Evolutionary conservation across 441 rosid genomes (phyloP).

Genomic region (Erodium moschatum): DNA sequence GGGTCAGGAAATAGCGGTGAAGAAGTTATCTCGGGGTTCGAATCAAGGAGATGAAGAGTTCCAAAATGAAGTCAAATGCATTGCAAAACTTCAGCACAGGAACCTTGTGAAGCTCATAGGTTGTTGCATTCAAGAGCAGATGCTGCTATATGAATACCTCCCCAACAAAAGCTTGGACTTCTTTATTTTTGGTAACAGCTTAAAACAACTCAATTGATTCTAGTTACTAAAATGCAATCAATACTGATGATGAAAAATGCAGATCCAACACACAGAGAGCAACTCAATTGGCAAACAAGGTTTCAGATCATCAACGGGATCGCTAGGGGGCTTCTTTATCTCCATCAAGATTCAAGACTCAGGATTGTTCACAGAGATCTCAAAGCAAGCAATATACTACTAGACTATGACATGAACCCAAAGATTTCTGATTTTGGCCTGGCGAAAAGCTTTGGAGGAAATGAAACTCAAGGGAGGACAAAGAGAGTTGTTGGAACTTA

Average conservation of each 20-base stretch:
- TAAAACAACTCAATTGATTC: neutral
- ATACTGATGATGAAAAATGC: neutral
- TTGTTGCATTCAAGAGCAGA: constrained; percentile 25
- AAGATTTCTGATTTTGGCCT: neutral
- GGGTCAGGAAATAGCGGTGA: constrained; percentile 29
- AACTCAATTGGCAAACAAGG: constrained; percentile 12
- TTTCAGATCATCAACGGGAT: constrained; percentile 10
- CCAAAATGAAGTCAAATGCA: constrained; percentile 27
- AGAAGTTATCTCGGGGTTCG: constrained; percentile 29
- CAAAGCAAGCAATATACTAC: constrained; percentile 20
- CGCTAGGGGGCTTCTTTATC: constrained; percentile 19
- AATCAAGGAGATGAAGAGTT: constrained; percentile 32
- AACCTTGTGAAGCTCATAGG: constrained; percentile 32
- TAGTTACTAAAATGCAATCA: no score
- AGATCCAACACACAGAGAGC: constrained; percentile 1
- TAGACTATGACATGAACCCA: constrained; percentile 8
- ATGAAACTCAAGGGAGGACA: neutral
- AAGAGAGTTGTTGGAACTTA: neutral
- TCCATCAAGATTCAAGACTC: constrained; percentile 19
- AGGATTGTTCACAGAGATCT: constrained; percentile 4
- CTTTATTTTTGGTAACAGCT: constrained; percentile 23
- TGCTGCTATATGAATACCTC: constrained; percentile 31
- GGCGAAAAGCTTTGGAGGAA: neutral
- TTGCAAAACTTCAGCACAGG: constrained; percentile 30
- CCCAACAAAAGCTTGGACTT: constrained; percentile 31